phyloP scores from a whole-genome alignment of 768 basidiomycete species.

The Lactarius quietus region DNA sequence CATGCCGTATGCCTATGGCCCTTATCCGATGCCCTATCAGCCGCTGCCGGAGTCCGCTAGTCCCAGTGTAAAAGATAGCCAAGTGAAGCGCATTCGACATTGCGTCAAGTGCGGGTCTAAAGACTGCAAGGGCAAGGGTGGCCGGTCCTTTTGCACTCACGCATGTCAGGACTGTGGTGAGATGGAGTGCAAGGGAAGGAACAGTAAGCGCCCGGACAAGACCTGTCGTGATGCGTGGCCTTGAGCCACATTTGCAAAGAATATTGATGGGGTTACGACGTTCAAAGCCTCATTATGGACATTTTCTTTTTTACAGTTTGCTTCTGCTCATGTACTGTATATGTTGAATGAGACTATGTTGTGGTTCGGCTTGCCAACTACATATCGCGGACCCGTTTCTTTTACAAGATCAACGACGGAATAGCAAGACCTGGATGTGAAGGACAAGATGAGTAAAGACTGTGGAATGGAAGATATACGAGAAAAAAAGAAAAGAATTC shows the following conservation, averaged over 20 bases:
- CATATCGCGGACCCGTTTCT: background rate
- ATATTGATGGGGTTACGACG: background rate
- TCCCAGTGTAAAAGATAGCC: constrained; percentile 31
- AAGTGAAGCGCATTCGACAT: constrained; percentile 65
- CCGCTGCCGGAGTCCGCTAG: constrained; percentile 29
- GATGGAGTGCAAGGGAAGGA: constrained; percentile 72
- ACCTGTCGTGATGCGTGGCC: constrained; percentile 59
- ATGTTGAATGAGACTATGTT: background rate
- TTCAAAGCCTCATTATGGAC: background rate
- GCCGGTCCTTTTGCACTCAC: constrained; percentile 66
- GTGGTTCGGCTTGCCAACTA: background rate
- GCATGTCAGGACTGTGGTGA: constrained; percentile 83
- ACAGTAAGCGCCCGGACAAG: constrained; percentile 74
- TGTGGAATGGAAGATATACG: background rate
- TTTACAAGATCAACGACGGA: background rate
- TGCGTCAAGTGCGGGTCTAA: constrained; percentile 81
- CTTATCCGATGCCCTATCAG: constrained; percentile 33
- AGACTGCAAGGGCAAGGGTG: constrained; percentile 82
- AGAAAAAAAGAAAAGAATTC: background rate
- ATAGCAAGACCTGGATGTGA: background rate
- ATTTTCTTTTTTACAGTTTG: background rate
- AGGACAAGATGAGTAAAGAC: background rate
- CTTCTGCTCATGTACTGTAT: background rate
- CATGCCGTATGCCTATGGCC: constrained; percentile 38
- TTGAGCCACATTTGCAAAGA: constrained; percentile 1